Base-by-base conservation (phyloP, 2,329 filamentous ascomycete species). In the Fusarium sp. region DNA sequence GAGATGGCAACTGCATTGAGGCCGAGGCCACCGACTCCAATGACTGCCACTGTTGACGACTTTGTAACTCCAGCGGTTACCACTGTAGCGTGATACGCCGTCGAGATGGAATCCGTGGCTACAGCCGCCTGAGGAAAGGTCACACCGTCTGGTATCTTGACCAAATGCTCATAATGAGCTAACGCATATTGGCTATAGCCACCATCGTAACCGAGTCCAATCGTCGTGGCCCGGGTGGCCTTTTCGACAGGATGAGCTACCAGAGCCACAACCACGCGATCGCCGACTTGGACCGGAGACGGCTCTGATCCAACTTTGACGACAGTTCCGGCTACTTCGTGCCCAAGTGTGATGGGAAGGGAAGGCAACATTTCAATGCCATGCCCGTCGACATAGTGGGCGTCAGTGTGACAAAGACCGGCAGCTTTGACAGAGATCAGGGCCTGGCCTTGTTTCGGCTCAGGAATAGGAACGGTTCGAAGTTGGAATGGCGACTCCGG, bases 51-150 rank as follows among this genome's bases (percentile, higher is more conserved):
- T 3, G 56, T 70, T 35, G 61, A 57, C 9, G 54, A 60, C n/a
- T 50, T 14, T 10, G 29, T 38, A 18, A 68, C 60, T 18, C 60
- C 61, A 6, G 24, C 68, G 13, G 56, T 64, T 8, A 57, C 27
- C n/a, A 70, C 37, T 18, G 57, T 22, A n/a, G 68, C 68, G 45
- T 70, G 68, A 31, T 62, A 70, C 6, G 64, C 64, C 18, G 68
- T 68, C n/a, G 68, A 59, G 13, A 68, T 64, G 10, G 64, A 70
- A 62, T 70, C 68, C 9, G 64, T 70, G 35, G 68, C 68, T 11
- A 70, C 68, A 9, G 67, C 67, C 5, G 64, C 67, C 8, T 67
- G 54, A 22, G 60, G 42, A 14, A 67, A 70, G 29, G 54, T 29
- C 3, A 70, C 68, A 8, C 20, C 47, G 47, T 70, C 68, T 50